Percentiles rank a stretch among this genome's conserved stretches.
phyloP scores from a whole-genome alignment of 345 rosid genomes.

The Gossypium anomalum region DNA sequence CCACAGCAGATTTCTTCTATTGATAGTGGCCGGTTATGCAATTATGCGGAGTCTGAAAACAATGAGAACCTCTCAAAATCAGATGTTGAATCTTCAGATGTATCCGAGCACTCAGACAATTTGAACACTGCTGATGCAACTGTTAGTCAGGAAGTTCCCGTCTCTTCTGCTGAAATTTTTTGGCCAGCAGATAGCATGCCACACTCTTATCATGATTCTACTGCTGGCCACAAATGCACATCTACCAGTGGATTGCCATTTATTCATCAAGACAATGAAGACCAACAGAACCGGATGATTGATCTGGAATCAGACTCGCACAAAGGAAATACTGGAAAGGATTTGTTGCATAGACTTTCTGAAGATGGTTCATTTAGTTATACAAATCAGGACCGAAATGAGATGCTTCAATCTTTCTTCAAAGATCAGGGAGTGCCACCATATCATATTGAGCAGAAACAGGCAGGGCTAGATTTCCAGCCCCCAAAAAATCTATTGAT shows the following conservation, averaged over 20 bases:
- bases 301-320: conserved; percentile 49
- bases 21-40: background rate
- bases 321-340: conserved; percentile 36
- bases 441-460: conserved; percentile 52
- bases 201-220: conserved; percentile 39
- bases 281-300: conserved; percentile 42
- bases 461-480: conserved; percentile 49
- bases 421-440: conserved; percentile 52
- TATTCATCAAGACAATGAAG: conserved; percentile 40
- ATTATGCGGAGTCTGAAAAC: conserved; percentile 27
- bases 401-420: conserved; percentile 81
- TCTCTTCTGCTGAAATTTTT: conserved; percentile 45
- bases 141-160: conserved; percentile 39
- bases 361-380: conserved; percentile 48
- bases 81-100: conserved; percentile 36
- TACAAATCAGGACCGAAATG: conserved; percentile 62
- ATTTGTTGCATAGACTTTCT: conserved; percentile 47
- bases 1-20: conserved; percentile 29
- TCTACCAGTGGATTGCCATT: conserved; percentile 44
- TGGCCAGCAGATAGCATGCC: conserved; percentile 51
- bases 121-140: conserved; percentile 38
- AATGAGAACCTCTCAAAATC: conserved; percentile 34
- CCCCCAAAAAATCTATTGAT: conserved; percentile 44
- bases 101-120: conserved; percentile 29
- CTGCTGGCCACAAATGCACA: conserved; percentile 39